Base-by-base conservation (phyloP, 2,329 filamentous ascomycete species). In the Colletotrichum costaricense region DNA sequence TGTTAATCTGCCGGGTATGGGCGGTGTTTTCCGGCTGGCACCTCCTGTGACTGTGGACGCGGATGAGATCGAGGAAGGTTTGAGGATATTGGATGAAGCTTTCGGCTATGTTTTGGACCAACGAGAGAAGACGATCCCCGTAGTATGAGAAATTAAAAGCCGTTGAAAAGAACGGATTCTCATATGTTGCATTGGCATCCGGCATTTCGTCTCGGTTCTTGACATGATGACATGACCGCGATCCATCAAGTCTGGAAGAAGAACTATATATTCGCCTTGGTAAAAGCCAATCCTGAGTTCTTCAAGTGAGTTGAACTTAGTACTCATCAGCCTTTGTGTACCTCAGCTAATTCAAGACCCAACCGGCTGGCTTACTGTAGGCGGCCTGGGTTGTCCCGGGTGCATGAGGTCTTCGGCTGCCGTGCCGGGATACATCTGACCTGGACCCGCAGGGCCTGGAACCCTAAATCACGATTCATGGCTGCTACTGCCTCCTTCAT, bases 71-170 rank as follows among this genome's bases (percentile, higher is more conserved):
- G 79, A 86, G 9, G 80, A 84, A 63, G 88, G 86, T 0, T 71
- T 90, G 68, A 67, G 68, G 5, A 87, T 90, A 59, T 80, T 90
- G 69, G 88, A 90, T 60, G 80, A 87, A 69, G 86, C 87, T 2
- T 86, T 90, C 52, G 75, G 67, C 1, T 52, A 49, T 42, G 70
- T 69, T 6, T 16, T 73, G 35, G 54, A 12, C 9, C 59, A 70
- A 14, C 42, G 46, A 5, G 42, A 56, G 28, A 65, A n/a, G 30
- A 14, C 28, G 1, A 11, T 12, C 4, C 14, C 62, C 16, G 22
- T 7, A 8, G 52, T n/a, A 8, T 55, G 9, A 38, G 2, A 2
- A 2, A 1, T 35, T 4, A 4, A 8, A 6, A 14, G 14, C 5
- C 14, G 35, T 38, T 16, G 35, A 24, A 28, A 16, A 16, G n/a